Percentiles rank a stretch among this genome's conserved stretches.
Evolutionary conservation across 768 basidiomycete genomes (phyloP).

Genomic region (Saitozyma podzolica): DNA sequence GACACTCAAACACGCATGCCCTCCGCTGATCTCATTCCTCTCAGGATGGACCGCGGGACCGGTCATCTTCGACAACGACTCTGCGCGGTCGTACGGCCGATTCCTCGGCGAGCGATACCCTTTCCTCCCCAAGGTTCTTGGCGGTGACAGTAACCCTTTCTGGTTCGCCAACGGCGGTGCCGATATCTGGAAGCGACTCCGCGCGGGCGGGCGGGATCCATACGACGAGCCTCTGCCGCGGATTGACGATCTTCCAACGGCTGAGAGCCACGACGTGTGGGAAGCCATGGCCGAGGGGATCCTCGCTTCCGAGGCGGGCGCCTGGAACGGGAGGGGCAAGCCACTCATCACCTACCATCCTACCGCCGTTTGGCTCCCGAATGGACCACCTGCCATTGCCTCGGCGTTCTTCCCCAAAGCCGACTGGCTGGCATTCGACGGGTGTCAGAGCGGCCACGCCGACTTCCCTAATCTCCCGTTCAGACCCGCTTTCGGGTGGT

Average conservation of each 20-base stretch:
- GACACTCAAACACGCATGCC: too few relatives aligned
- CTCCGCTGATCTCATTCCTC: too few relatives aligned
- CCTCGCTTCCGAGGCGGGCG: too few relatives aligned
- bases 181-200: slow-evolving; percentile 1
- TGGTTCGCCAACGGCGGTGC: slow-evolving; percentile 9
- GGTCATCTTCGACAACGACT: slow-evolving; percentile 13
- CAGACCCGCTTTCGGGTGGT: neutral
- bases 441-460: slow-evolving; percentile 18
- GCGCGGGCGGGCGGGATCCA: neutral
- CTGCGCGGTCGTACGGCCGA: slow-evolving; percentile 13
- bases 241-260: neutral
- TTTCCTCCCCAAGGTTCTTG: slow-evolving; percentile 21
- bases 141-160: slow-evolving; percentile 17
- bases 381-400: slow-evolving; percentile 1
- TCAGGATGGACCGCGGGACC: slow-evolving; percentile 12
- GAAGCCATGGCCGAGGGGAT: too few relatives aligned
- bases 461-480: neutral
- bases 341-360: slow-evolving; percentile 13
- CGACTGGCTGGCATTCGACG: slow-evolving; percentile 23
- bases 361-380: slow-evolving; percentile 13
- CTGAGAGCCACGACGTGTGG: neutral
- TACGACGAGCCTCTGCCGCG: neutral
- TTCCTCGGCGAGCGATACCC: slow-evolving; percentile 25
- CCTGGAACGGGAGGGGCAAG: neutral
- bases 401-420: slow-evolving; percentile 14